These are phyloP conservation scores for Xylaria sp. DNA, from an alignment of 2,329 filamentous ascomycete genomes.

Conservation along the genomic window DNA sequence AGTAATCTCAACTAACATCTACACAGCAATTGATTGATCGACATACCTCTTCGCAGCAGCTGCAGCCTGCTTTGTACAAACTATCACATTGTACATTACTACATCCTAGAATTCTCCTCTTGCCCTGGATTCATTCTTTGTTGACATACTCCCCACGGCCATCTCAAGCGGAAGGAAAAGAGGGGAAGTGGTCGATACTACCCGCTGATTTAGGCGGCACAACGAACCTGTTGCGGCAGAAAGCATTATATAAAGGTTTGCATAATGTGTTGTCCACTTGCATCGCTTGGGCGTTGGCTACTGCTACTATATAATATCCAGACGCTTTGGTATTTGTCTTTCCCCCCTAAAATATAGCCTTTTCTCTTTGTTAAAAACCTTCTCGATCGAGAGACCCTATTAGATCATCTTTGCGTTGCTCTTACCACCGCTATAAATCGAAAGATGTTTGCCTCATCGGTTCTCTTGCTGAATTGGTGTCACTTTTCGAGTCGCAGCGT, in stretches of 20 bases:
- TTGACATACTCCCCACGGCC: no score
- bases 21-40: constrained; percentile 33
- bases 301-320: not conserved
- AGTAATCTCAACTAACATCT: constrained; percentile 26
- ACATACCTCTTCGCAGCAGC: not conserved
- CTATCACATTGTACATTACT: not conserved
- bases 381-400: not conserved
- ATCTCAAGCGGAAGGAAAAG: no score
- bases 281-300: constrained; percentile 22
- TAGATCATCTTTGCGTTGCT: not conserved
- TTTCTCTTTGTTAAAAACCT: not conserved
- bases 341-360: not conserved
- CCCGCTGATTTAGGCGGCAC: not conserved
- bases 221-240: not conserved
- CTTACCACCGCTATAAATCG: not conserved
- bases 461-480: no score
- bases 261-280: constrained; percentile 16
- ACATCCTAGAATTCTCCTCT: not conserved
- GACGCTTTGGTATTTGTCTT: not conserved
- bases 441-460: no score
- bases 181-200: not conserved
- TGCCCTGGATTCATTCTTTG: no score
- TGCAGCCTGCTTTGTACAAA: not conserved
- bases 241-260: constrained; percentile 17
- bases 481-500: not conserved